phyloP scores from a whole-genome alignment of 1,284 basidiomycete species.

The Ceratobasidium sp. region DNA sequence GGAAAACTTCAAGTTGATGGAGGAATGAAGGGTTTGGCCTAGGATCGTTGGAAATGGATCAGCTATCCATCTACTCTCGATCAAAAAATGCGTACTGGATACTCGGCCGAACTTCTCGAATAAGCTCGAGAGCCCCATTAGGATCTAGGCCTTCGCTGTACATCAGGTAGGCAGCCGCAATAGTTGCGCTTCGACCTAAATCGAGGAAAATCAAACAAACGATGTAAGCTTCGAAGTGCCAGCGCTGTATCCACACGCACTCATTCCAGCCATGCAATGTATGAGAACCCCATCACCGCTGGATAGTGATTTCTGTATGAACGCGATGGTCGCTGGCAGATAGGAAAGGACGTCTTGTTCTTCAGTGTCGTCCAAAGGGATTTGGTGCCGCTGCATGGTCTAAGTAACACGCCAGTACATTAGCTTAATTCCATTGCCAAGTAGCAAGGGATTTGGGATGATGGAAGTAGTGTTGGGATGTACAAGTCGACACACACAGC shows the following conservation, averaged over 20 bases:
- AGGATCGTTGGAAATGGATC: background rate
- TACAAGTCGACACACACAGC: background rate
- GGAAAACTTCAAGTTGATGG: slow-evolving; percentile 77
- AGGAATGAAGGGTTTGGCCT: slow-evolving; percentile 84
- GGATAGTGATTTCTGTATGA: slow-evolving; percentile 77
- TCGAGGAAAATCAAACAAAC: background rate
- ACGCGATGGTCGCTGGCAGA: slow-evolving; percentile 76
- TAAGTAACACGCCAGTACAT: slow-evolving; percentile 46
- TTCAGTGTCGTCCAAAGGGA: slow-evolving; percentile 72
- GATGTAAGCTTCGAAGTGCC: background rate
- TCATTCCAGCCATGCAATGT: slow-evolving; percentile 87
- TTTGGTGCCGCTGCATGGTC: slow-evolving; percentile 74
- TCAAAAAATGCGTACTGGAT: slow-evolving; percentile 66
- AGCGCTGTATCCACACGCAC: slow-evolving; percentile 57
- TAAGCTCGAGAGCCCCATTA: slow-evolving; percentile 69
- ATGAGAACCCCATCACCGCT: slow-evolving; percentile 79
- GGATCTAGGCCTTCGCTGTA: slow-evolving; percentile 68
- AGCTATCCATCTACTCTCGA: slow-evolving; percentile 17
- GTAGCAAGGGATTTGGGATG: background rate
- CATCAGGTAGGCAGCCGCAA: slow-evolving; percentile 87
- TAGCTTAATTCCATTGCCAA: background rate
- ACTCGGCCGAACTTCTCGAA: slow-evolving; percentile 67
- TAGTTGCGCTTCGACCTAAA: slow-evolving; percentile 77
- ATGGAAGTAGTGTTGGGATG: too few relatives aligned
- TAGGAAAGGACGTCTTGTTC: slow-evolving; percentile 77